phyloP scores from a whole-genome alignment of 2,329 filamentous ascomycete species.

The Colletotrichum horii region DNA sequence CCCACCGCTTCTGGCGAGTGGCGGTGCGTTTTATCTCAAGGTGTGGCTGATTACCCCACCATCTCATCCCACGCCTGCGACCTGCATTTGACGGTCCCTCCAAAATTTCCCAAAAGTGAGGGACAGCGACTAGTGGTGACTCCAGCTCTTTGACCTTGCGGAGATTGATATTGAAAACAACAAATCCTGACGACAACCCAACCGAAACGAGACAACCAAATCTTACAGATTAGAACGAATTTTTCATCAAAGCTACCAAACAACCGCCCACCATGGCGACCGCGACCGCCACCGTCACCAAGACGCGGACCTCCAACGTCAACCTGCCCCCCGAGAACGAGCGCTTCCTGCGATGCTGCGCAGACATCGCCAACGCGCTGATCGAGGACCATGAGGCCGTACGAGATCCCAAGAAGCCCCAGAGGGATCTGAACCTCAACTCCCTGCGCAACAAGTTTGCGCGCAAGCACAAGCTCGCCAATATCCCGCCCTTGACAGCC shows the following conservation, averaged over 20 bases:
- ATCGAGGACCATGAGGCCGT: constrained; percentile 92
- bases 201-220: too few relatives aligned
- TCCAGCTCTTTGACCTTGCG: background rate
- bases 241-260: accelerated
- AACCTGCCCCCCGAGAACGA: constrained; percentile 93
- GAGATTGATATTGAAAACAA: background rate
- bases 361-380: constrained; percentile 90
- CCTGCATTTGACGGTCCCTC: constrained; percentile 5
- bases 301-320: constrained; percentile 70
- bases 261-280: constrained; percentile 43
- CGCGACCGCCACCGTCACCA: constrained; percentile 63
- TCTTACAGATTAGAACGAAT: background rate
- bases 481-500: constrained; percentile 88
- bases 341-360: constrained; percentile 90
- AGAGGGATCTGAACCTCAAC: constrained; percentile 93
- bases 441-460: constrained; percentile 83
- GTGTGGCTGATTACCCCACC: constrained; percentile 21
- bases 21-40: background rate
- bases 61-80: background rate
- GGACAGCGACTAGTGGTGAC: background rate
- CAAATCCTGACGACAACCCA: background rate
- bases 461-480: constrained; percentile 90
- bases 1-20: background rate
- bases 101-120: constrained; percentile 15
- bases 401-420: constrained; percentile 73